Evolutionary conservation across 176 grass and related monocot species (phyloP).

Genomic region (Avena sativa): DNA sequence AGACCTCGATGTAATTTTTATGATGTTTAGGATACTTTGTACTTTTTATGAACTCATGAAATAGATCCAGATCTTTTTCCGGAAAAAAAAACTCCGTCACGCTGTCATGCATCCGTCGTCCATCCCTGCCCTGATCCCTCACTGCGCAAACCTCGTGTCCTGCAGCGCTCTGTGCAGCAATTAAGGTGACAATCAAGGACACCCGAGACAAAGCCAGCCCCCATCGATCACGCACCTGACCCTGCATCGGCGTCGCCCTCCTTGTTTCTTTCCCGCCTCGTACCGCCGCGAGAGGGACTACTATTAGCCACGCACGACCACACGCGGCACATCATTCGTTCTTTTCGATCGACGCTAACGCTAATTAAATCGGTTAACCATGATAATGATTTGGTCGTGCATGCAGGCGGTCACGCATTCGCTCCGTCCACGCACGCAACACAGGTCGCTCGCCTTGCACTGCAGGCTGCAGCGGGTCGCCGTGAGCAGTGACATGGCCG

Average conservation of each 20-base stretch:
- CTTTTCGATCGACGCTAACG: background rate
- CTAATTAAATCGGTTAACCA: background rate
- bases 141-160: background rate
- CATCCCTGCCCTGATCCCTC: too few relatives aligned
- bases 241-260: background rate
- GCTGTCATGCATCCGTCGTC: too few relatives aligned
- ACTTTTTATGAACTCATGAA: too few relatives aligned
- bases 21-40: too few relatives aligned
- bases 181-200: constrained; percentile 4
- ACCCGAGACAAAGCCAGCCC: background rate
- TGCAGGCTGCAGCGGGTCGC: background rate
- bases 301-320: background rate
- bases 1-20: too few relatives aligned
- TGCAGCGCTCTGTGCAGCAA: background rate
- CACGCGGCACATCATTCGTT: too few relatives aligned
- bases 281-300: constrained; percentile 23
- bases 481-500: background rate
- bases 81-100: too few relatives aligned
- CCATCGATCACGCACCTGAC: background rate
- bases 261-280: background rate
- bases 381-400: background rate
- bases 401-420: too few relatives aligned
- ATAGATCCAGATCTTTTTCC: too few relatives aligned
- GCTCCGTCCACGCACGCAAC: background rate
- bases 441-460: constrained; percentile 17